Evolutionary conservation across 2,329 filamentous ascomycete species (phyloP), one percentile per base, ranked within the genome.

Genomic region (Ramichloridium luteum): DNA sequence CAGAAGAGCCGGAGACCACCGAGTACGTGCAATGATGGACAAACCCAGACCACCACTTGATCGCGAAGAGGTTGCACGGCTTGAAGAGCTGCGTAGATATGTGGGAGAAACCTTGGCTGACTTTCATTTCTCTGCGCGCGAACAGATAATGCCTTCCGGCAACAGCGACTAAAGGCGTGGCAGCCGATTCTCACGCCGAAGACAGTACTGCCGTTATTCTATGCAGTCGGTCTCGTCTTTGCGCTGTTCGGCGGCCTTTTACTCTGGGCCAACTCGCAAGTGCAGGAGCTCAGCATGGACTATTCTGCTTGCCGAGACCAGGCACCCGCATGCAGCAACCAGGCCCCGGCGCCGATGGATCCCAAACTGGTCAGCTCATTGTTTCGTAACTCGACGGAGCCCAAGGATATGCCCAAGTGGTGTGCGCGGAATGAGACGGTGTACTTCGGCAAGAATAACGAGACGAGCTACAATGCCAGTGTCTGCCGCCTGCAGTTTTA

Each of bases 141-240:
- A 13, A 45, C 52, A 93, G 84, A 96, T 64, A 96, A 88, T 37
- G 90, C 90, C 8, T 98, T 96, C 57, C 74, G 90, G 49, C 90
- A 98, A 57, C 90, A 98, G 61, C 77, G 90, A 55, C 64, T 98
- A 59, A 94, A 96, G 64, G 90, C 90, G 65, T 98, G 90, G 90
- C 90, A 98, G 62, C 88, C 88, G 22, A 94, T 96, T 53, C 68
- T 94, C 31, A 96, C 88, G 3, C 88, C 88, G 2, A 93, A 93
- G 64, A 93, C 85, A 27, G 84, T 92, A 20, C 66, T 92, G 18
- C 85, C 85, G 39, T 72, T 94, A 38, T 93, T 94, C 66, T 93
- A 94, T 56, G 72, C 72, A 30, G 77, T 94, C 48, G 86, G 84
- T 37, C 70, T 93, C 48, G 83, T 96, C 55, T 93, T 94, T 56